phyloP scores from a whole-genome alignment of 352 stramenopile species.

The Phytophthora pini region DNA sequence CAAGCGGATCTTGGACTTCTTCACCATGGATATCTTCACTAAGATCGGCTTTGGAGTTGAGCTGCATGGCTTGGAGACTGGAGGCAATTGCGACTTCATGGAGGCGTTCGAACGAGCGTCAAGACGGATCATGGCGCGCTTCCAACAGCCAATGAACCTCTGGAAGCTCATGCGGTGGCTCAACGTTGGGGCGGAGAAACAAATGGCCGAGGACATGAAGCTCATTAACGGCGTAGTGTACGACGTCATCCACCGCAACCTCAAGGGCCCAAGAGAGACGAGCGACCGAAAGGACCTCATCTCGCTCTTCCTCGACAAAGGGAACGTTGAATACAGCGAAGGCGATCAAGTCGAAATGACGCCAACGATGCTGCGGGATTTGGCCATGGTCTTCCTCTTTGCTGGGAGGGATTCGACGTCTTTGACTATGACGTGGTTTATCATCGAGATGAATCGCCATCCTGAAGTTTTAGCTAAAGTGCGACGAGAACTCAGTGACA shows the following conservation, averaged over 20 bases:
- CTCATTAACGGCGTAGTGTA: conserved; percentile 35
- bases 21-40: conserved; percentile 78
- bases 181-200: conserved; percentile 30
- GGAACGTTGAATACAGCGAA: conserved; percentile 16
- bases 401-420: conserved; percentile 81
- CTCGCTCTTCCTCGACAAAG: conserved; percentile 47
- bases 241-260: conserved; percentile 28
- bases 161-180: conserved; percentile 49
- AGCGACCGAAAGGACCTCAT: conserved; percentile 45
- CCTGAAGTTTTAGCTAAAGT: conserved; percentile 39
- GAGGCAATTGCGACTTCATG: conserved; percentile 37
- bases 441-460: conserved; percentile 79
- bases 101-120: conserved; percentile 47
- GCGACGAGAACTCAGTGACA: conserved; percentile 48
- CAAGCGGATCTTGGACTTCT: conserved; percentile 59
- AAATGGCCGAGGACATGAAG: conserved; percentile 34
- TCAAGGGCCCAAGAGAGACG: conserved; percentile 21
- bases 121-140: conserved; percentile 41
- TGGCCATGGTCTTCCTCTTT: conserved; percentile 83
- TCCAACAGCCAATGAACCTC: conserved; percentile 43
- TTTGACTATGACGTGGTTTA: conserved; percentile 73
- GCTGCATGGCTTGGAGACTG: conserved; percentile 46
- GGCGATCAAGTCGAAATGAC: conserved; percentile 22
- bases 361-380: conserved; percentile 57
- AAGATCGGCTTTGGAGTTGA: conserved; percentile 77